phyloP scores from a whole-genome alignment of 140 eudicot species.

The Ambrosia hybrid region DNA sequence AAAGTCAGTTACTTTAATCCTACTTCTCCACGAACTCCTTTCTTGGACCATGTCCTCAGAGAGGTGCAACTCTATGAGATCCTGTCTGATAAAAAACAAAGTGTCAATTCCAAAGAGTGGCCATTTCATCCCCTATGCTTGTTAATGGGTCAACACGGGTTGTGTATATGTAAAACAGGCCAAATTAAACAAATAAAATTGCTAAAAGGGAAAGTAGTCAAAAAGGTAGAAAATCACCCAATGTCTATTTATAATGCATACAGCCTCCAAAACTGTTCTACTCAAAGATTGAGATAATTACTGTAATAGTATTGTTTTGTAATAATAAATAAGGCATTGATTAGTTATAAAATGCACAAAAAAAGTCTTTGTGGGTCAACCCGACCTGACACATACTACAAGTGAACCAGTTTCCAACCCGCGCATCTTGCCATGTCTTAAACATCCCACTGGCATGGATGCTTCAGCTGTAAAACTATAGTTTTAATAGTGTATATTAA shows the following conservation, averaged over 20 bases:
- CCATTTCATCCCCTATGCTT: background rate
- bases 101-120: background rate
- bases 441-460: background rate
- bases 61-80: too few relatives aligned
- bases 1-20: too few relatives aligned
- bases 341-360: background rate
- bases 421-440: constrained; percentile 10
- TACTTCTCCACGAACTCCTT: too few relatives aligned
- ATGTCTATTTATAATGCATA: background rate
- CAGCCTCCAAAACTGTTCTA: background rate
- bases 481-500: too few relatives aligned
- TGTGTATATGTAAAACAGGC: background rate
- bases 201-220: background rate
- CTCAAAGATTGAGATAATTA: background rate
- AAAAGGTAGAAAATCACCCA: background rate
- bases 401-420: background rate
- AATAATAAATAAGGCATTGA: background rate
- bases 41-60: too few relatives aligned
- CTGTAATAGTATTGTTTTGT: background rate
- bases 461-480: background rate
- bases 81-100: background rate
- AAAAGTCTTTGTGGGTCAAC: background rate
- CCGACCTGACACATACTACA: background rate
- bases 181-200: background rate
- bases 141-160: background rate